Conservation (phyloP, 805 yeast species). For the Candida oleophila region DNA sequence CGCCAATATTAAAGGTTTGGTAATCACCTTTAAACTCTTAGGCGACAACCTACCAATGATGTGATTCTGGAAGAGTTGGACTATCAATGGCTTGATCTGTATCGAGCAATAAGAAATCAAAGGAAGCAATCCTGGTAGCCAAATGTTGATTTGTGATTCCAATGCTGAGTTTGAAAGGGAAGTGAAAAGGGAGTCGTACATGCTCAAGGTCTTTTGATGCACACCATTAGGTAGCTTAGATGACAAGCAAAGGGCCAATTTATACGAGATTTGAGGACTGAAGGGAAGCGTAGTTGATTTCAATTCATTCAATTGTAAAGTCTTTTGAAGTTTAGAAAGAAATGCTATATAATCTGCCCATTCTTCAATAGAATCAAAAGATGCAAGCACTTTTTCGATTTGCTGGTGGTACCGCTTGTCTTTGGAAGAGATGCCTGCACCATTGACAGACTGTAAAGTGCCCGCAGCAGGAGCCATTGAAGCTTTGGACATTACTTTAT, state of each 20-base stretch:
- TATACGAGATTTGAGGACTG: constrained; percentile 62
- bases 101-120: constrained; percentile 85
- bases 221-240: constrained; percentile 92
- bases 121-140: constrained; percentile 95
- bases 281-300: constrained; percentile 57
- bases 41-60: constrained; percentile 48
- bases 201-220: constrained; percentile 80
- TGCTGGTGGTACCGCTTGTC: constrained; percentile 68
- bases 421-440: constrained; percentile 12
- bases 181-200: constrained; percentile 69
- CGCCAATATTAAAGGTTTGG: constrained; percentile 71
- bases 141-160: constrained; percentile 56
- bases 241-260: constrained; percentile 76
- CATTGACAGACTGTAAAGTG: not conserved
- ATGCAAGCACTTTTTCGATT: constrained; percentile 68
- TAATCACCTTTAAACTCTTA: constrained; percentile 45
- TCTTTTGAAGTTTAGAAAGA: constrained; percentile 73
- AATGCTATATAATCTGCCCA: constrained; percentile 99
- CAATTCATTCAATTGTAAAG: constrained; percentile 44
- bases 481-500: not conserved
- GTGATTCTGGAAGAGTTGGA: constrained; percentile 58
- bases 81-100: constrained; percentile 76
- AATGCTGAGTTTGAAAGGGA: constrained; percentile 57
- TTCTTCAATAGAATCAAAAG: constrained; percentile 82
- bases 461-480: not conserved